Evolutionary conservation across 768 basidiomycete species (phyloP), one percentile per base, ranked within the genome.

Genomic region (Rhizopogon roseolus): DNA sequence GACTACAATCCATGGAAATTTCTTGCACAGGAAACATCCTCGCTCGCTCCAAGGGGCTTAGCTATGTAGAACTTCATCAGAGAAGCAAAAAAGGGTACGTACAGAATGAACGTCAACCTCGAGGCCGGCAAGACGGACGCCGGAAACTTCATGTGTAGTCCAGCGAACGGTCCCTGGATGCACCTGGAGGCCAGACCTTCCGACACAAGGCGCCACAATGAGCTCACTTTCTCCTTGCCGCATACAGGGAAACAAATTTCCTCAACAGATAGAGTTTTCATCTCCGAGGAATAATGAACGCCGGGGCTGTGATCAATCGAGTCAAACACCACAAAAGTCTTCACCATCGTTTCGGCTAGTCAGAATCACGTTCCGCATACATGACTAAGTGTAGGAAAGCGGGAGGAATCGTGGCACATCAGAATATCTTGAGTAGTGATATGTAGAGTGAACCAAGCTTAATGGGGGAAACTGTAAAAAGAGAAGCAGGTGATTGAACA

Each of bases 1-100:
- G 45, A 48, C 13, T 10, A 19, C 45, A 48, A 48, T 46, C 32
- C 17, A 46, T 46, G 32, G 45, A 46, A 46, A 46, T 46, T 48
- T 19, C 19, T 34, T 48, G 45, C 45, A 48, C 45, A 48, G 45
- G 45, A 48, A 36, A 14, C 4, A 22, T 32, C 45, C 45, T 48
- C 45, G 14, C 19, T 14, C 45, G 32, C 45, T 48, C 45, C 45
- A 48, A 19, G 11, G 14, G 22, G 32, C 19, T 34, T 46, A 22
- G 32, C 32, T 46, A 46, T 34, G 45, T 34, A 32, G 45, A 48
- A 19, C 32, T 34, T 48, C 45, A 19, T 34, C 32, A 34, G 14
- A 48, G 45, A 48, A 46, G 45, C 17, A 34, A 9, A 14, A 4
- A 34, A 32, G 34, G 32, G 45, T 48, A 48, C 32, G 45, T 48